These are phyloP conservation scores for Metschnikowia sp. DNA, from an alignment of 805 yeast genomes.

Conservation along the genomic window DNA sequence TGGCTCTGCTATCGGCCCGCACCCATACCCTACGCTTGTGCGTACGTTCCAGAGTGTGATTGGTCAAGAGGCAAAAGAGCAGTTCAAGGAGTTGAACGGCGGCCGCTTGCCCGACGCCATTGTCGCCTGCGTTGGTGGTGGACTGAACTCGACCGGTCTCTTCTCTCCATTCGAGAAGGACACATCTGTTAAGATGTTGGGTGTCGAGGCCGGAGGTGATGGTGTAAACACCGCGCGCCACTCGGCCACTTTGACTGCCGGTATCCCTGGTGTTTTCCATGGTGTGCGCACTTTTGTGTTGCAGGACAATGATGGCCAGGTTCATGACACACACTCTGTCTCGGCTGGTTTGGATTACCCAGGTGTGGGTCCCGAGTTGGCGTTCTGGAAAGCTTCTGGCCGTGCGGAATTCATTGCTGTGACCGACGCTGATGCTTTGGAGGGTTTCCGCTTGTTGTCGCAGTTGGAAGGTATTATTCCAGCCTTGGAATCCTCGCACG, in stretches of 20 bases:
- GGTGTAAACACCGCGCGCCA: constrained; percentile 87
- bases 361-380: constrained; percentile 98
- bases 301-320: constrained; percentile 92
- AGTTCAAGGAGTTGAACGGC: constrained; percentile 71
- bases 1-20: constrained; percentile 99
- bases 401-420: constrained; percentile 90
- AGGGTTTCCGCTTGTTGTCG: constrained; percentile 83
- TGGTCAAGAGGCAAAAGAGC: constrained; percentile 91
- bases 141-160: constrained; percentile 94
- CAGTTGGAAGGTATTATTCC: constrained; percentile 98
- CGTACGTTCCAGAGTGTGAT: constrained; percentile 97
- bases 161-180: constrained; percentile 92
- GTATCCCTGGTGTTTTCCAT: constrained; percentile 96
- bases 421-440: constrained; percentile 90
- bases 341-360: constrained; percentile 99
- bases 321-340: constrained; percentile 95
- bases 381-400: constrained; percentile 91
- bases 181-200: constrained; percentile 70
- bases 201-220: constrained; percentile 99
- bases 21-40: constrained; percentile 96
- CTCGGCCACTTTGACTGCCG: constrained; percentile 93
- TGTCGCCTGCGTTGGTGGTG: constrained; percentile 99
- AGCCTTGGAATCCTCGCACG: constrained; percentile 96
- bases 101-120: constrained; percentile 89
- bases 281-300: constrained; percentile 94